These are phyloP conservation scores for Phyllosticta paracitricarpa DNA, from an alignment of 2,329 filamentous ascomycete species.

Conservation along the genomic window DNA sequence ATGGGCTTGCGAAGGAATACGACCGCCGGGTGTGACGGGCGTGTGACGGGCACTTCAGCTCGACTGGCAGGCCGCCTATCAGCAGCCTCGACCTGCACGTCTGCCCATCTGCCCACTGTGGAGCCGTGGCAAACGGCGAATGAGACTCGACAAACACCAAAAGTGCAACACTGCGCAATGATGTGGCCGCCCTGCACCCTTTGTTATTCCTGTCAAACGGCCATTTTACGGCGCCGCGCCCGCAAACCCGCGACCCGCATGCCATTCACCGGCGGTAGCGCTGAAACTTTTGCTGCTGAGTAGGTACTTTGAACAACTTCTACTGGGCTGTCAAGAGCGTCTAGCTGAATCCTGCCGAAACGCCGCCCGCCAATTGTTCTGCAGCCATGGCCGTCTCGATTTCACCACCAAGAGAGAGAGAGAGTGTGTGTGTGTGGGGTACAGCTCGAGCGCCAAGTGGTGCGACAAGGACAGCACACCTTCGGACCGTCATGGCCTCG, in stretches of 20 bases:
- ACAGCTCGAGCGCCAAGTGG: background rate
- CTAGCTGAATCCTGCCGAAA: background rate
- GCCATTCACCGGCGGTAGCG: too few species aligned
- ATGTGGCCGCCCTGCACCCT: slow-evolving; percentile 7
- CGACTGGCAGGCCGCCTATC: slow-evolving; percentile 6
- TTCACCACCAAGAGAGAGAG: background rate
- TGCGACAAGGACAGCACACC: background rate
- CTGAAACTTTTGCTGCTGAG: too few species aligned
- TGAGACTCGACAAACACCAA: slow-evolving; percentile 7
- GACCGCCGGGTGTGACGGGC: background rate
- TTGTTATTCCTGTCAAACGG: slow-evolving; percentile 8
- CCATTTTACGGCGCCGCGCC: background rate
- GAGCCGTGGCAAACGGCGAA: slow-evolving; percentile 5
- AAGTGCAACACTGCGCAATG: slow-evolving; percentile 8
- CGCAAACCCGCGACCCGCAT: slow-evolving; percentile 1
- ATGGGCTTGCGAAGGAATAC: background rate
- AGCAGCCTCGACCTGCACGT: background rate
- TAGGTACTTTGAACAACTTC: too few species aligned
- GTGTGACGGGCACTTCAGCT: slow-evolving; percentile 4
- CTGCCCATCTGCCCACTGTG: slow-evolving; percentile 2
- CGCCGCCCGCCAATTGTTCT: background rate
- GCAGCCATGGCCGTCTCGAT: background rate
- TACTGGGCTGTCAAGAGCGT: background rate
- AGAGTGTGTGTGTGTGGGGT: background rate
- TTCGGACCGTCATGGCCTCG: background rate